Evolutionary conservation across 345 rosid species (phyloP).

Genomic region (Orychophragmus violaceus): DNA sequence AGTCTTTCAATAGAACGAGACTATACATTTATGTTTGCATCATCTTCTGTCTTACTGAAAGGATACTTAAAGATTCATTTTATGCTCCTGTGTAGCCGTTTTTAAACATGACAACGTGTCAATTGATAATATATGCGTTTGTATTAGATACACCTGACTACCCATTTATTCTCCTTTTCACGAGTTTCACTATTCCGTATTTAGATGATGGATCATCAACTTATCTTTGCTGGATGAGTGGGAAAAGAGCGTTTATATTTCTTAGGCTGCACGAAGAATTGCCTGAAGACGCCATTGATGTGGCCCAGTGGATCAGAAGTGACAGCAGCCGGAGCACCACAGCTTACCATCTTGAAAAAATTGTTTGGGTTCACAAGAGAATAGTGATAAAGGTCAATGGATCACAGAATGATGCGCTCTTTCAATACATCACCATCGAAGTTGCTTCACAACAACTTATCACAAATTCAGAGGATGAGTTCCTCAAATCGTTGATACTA

Average conservation of each 20-base stretch:
- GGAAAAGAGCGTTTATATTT: slow-evolving; percentile 59
- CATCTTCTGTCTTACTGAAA: background rate
- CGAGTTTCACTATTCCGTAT: slow-evolving; percentile 11
- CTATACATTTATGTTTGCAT: background rate
- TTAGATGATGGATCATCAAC: slow-evolving; percentile 84
- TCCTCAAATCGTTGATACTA: slow-evolving; percentile 45
- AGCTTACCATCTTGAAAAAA: slow-evolving; percentile 46
- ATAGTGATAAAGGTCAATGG: slow-evolving; percentile 51
- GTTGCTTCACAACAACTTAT: slow-evolving; percentile 43
- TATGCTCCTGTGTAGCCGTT: background rate
- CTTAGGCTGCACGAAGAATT: slow-evolving; percentile 60
- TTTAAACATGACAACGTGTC: background rate
- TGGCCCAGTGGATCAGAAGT: slow-evolving; percentile 34
- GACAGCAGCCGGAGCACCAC: slow-evolving; percentile 30
- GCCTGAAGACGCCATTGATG: slow-evolving; percentile 33
- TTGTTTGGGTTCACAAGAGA: slow-evolving; percentile 48
- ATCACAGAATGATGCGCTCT: slow-evolving; percentile 42
- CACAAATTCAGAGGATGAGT: slow-evolving; percentile 49
- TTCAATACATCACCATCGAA: slow-evolving; percentile 47
- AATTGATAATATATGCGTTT: background rate
- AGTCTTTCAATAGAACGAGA: background rate
- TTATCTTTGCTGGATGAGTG: slow-evolving; percentile 74
- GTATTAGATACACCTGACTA: background rate
- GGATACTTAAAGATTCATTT: background rate
- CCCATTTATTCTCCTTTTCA: background rate